Base-by-base conservation (phyloP, 495 filamentous ascomycete genomes). In the Hyaloscypha bicolor region DNA sequence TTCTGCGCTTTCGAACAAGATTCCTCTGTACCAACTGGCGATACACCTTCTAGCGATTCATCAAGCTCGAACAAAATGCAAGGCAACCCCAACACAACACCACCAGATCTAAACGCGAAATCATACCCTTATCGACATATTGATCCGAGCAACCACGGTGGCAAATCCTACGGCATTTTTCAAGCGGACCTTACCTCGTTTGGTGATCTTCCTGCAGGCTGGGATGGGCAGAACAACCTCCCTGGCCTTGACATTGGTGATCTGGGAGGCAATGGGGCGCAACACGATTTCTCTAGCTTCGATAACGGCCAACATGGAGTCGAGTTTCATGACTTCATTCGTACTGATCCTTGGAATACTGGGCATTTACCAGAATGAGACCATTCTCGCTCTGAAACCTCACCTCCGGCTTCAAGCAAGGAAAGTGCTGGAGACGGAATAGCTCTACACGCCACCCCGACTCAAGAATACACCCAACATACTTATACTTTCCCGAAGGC, bases 1-100 rank as follows among this genome's bases (percentile, higher is more conserved):
- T 33, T 32, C 31, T 52, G 21, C 30, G 4, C 33, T 32, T 32
- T 68, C 39, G 37, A 64, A n/a, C 60, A 35, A 58, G 14, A 25
- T 16, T 11, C 42, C 9, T 11, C 55, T 0, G n/a, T 31, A 21
- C 29, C 52, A 35, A 12, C 58, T 19, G 48, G 31, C 19, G 61
- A 33, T 21, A 58, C 59, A n/a, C 62, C 67, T 2, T 60, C 55
- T 3, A 42, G 56, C 45, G 31, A 33, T n/a, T 55, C 67, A 9
- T 55, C 60, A 1, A 37, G 22, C 19, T 69, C 62, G 19, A 65
- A 66, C 42, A 65, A 39, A n/a, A 66, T 62, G 66, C 57, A 63
- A 48, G 42, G 11, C 42, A 19, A 48, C 16, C 11, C 11, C 11
- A 14, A 48, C 16, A 19, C 42, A 14, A 48, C 42, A 3, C 42